Evolutionary conservation across 2,329 filamentous ascomycete genomes (phyloP), one percentile per base, ranked within the genome.

Genomic region (Ceratocystis variospora): DNA sequence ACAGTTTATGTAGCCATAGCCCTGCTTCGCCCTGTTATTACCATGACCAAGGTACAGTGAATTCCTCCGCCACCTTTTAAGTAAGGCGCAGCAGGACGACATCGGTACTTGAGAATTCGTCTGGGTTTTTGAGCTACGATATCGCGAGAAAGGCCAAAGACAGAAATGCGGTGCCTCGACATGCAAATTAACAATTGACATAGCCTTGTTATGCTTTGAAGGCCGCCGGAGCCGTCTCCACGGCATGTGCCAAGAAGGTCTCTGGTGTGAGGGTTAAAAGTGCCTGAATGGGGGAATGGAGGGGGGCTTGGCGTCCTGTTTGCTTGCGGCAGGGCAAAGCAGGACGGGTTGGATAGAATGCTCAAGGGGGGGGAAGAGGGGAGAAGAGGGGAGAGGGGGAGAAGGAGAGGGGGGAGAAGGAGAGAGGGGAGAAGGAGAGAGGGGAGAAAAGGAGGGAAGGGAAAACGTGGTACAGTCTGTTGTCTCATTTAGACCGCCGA

Each of bases 201-300:
- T 41, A 15, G 37, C 37, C 37, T 41, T 15, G 1, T 41, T 53
- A 8, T 53, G 22, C 69, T 71, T 70, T 70, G 69, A 70, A 69
- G 68, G 22, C 22, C 22, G n/a, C 48, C 22, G n/a, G 48, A 25
- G n/a, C 7, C n/a, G 48, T n/a, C 3, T n/a, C n/a, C 8, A 15
- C 31, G 55, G 31, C 10, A 59, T 59, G 55, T 59, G 55, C 55
- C 55, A 33, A 59, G 55, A 59, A 19, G 48, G 48, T 22, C 48
- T 53, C 5, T 25, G 37, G 7, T n/a, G 46, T 7, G 19, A 15
- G 17, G 46, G 46, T 22, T 50, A 7, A 50, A n/a, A 50, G 46
- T 50, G 7, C 46, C 17, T 22, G 46, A n/a, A 7, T 3, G 17
- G 7, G 17, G 17, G 17, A n/a, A n/a, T 50, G 46, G 46, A 22